Conservation (phyloP, 106 monocot species). For the Platanthera guangdongensis region DNA sequence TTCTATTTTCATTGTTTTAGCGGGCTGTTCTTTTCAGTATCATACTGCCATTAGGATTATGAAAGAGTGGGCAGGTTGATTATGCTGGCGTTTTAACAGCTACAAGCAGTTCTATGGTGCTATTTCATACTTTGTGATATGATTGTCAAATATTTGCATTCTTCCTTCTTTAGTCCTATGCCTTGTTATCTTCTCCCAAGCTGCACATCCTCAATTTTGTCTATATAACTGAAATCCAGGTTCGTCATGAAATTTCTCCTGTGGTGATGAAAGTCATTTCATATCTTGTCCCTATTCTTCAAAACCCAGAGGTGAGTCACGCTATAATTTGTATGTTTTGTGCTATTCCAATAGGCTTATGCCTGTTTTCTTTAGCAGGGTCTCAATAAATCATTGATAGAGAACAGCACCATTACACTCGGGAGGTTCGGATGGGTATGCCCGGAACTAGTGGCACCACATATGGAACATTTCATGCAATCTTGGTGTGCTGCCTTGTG, state of each 20-base stretch:
- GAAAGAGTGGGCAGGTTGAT: background rate
- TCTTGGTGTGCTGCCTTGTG: conserved; percentile 79
- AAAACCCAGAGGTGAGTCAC: conserved; percentile 59
- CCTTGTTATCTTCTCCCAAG: background rate
- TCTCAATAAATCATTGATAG: conserved; percentile 81
- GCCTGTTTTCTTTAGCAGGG: conserved; percentile 24
- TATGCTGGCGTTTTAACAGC: background rate
- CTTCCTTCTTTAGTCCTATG: background rate
- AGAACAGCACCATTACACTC: conserved; percentile 96
- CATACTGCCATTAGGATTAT: background rate
- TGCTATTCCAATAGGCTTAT: background rate
- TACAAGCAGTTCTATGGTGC: background rate
- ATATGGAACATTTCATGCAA: conserved; percentile 92
- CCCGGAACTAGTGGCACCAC: conserved; percentile 87
- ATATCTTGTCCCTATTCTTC: conserved; percentile 66
- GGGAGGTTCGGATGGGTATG: conserved; percentile 96
- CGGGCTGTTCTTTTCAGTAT: too few relatives aligned
- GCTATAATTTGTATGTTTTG: background rate
- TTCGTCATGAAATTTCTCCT: conserved; percentile 77
- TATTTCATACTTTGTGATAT: background rate
- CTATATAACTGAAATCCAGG: conserved; percentile 29
- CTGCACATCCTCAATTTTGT: background rate
- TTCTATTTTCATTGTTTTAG: too few relatives aligned
- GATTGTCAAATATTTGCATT: background rate
- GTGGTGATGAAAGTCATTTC: conserved; percentile 58